Conservation (phyloP, 306 rosid species). For the Elaeagnus macrophylla region DNA sequence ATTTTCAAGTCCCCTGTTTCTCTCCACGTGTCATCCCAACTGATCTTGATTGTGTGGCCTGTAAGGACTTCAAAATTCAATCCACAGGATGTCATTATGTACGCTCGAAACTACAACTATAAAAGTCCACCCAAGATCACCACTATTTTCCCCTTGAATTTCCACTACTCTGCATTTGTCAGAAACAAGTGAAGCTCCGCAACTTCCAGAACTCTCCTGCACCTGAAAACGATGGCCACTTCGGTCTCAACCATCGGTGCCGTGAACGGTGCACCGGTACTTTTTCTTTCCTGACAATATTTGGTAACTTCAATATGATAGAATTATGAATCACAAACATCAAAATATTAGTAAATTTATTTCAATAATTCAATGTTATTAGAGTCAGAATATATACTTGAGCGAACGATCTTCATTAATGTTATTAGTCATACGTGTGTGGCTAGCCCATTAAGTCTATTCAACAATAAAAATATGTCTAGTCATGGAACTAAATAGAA, state of each 20-base stretch:
- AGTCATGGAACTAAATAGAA: too few species aligned
- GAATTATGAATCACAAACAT: background rate
- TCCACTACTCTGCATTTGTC: background rate
- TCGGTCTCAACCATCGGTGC: conserved; percentile 26
- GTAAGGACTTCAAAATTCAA: conserved; percentile 1
- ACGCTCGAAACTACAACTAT: background rate
- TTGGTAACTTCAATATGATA: background rate
- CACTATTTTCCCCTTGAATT: background rate
- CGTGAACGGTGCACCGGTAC: conserved; percentile 23
- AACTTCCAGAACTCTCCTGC: background rate
- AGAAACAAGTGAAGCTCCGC: background rate
- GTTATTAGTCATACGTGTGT: too few species aligned
- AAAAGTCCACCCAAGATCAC: background rate
- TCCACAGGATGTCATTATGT: conserved; percentile 7
- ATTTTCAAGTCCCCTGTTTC: too few species aligned
- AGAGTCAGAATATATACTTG: too few species aligned
- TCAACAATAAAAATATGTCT: too few species aligned
- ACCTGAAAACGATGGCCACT: conserved; percentile 27
- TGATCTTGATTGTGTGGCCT: conserved; percentile 26
- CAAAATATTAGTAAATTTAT: too few species aligned
- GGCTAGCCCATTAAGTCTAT: too few species aligned
- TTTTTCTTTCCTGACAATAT: conserved; percentile 4
- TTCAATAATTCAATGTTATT: too few species aligned
- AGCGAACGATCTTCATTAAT: too few species aligned
- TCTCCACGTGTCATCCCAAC: conserved; percentile 20